These are phyloP conservation scores for Nemania sp. DNA, from an alignment of 2,329 filamentous ascomycete species.

Conservation along the genomic window DNA sequence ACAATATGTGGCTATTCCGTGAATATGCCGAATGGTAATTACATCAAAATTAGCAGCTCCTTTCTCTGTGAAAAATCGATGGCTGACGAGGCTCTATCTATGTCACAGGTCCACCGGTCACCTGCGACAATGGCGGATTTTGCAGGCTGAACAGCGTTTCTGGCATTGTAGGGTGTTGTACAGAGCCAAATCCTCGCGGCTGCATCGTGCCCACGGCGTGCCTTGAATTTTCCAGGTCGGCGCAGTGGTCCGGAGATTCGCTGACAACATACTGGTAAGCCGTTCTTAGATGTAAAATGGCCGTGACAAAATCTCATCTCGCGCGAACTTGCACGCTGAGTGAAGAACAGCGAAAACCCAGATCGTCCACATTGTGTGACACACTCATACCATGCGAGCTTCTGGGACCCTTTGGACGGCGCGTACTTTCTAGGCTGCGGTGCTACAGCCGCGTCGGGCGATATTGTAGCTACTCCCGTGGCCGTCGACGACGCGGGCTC, in stretches of 20 bases:
- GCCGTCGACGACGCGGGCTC: constrained; percentile 2
- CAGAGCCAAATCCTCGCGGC: constrained; percentile 25
- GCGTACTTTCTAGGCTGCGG: constrained; percentile 38
- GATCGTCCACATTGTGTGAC: constrained; percentile 38
- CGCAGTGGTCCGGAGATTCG: constrained; percentile 26
- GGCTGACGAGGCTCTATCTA: constrained; percentile 16
- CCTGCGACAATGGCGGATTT: constrained; percentile 29
- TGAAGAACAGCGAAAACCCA: constrained; percentile 29
- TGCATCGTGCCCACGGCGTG: constrained; percentile 39
- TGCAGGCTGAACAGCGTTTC: constrained; percentile 29
- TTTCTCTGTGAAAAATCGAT: constrained; percentile 24
- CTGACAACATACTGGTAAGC: constrained; percentile 36
- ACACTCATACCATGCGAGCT: constrained; percentile 36
- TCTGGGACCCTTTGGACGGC: constrained; percentile 35
- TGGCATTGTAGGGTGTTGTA: constrained; percentile 38
- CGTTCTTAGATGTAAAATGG: background rate
- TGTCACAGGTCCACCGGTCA: constrained; percentile 33
- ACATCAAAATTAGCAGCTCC: background rate
- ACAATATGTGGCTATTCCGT: constrained; percentile 36
- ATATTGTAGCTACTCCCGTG: constrained; percentile 32
- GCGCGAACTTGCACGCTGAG: constrained; percentile 24
- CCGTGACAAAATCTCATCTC: background rate
- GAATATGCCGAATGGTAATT: constrained; percentile 34
- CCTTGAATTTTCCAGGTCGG: constrained; percentile 30
- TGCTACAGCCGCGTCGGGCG: constrained; percentile 28